phyloP scores from a whole-genome alignment of 176 grass and related monocot genomes.

The Alopecurus myosuroides region DNA sequence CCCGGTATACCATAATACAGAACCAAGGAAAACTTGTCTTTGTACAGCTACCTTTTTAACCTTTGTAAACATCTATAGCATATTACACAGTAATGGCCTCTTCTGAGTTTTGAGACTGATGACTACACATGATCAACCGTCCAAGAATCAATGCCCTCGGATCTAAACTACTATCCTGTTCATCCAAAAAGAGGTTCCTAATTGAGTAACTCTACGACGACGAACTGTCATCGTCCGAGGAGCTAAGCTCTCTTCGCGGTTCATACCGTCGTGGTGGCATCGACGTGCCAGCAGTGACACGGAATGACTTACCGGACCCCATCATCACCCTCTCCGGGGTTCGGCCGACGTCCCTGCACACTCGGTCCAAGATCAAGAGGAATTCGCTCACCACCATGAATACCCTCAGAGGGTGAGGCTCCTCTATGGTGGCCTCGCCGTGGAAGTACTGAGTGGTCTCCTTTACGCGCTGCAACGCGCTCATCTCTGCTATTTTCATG shows the following conservation, averaged over 20 bases:
- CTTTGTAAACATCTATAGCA: slow-evolving; percentile 21
- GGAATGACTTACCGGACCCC: slow-evolving; percentile 55
- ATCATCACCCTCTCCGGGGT: slow-evolving; percentile 62
- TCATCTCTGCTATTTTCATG: slow-evolving; percentile 37
- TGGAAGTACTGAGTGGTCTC: slow-evolving; percentile 73
- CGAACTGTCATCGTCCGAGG: slow-evolving; percentile 53
- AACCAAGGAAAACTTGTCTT: slow-evolving; percentile 10
- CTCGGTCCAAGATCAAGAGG: slow-evolving; percentile 45
- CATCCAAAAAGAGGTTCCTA: background rate
- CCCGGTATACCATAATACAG: background rate
- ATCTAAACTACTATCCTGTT: slow-evolving; percentile 16
- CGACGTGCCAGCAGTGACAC: slow-evolving; percentile 35
- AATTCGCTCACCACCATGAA: slow-evolving; percentile 70
- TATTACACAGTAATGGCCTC: slow-evolving; percentile 3
- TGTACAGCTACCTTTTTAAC: slow-evolving; percentile 33
- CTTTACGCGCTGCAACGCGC: slow-evolving; percentile 35
- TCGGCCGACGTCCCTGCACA: slow-evolving; percentile 66
- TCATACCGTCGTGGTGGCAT: slow-evolving; percentile 15
- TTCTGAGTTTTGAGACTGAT: background rate
- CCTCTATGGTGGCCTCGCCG: slow-evolving; percentile 45
- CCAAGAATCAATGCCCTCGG: slow-evolving; percentile 24
- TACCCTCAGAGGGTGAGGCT: slow-evolving; percentile 55
- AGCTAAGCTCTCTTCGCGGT: slow-evolving; percentile 8
- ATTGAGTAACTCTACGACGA: slow-evolving; percentile 30
- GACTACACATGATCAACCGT: slow-evolving; percentile 3